Base-by-base conservation (phyloP, 106 monocot species). In the Platanthera guangdongensis region DNA sequence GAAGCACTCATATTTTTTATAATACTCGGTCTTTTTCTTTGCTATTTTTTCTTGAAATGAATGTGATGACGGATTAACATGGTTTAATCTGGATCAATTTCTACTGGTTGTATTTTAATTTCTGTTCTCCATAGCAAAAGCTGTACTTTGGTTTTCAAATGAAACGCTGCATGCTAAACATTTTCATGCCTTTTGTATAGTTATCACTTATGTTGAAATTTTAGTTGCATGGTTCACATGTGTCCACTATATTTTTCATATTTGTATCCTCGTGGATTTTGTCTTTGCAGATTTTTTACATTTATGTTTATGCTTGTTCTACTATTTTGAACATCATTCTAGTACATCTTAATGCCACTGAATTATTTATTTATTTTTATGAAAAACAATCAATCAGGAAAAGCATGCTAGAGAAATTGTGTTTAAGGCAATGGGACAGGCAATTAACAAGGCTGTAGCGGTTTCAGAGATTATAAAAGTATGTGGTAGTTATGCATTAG, bases 371-470 rank as follows among this genome's bases (percentile, higher is more conserved):
- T 15, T 48, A 15, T 48, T 70, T 15, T 47, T 14, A 47, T 65
- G 65, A 65, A 65, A 39, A 65, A 65, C 70, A 48, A 70, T 16
- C 51, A 50, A 50, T 11, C 51, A 72, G 72, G 72, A 72, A 72
- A 72, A 72, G 22, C 72, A 51, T 50, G 46, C 46, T 6, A 72
- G 72, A 72, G 72, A 72, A 72, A 72, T 72, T 51, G 72, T 72
- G 51, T 51, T 72, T 19, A 72, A 72, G 51, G 72, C 72, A 51
- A 72, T 72, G 72, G 72, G 72, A 21, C 72, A 72, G 51, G 72
- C 72, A 21, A 72, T 72, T 15, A 72, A 51, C 72, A 72, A 72
- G 46, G 51, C 72, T 72, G 72, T 72, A 50, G 72, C 72, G 18
- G 51, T 72, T 72, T 50, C 72, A 16, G 72, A 72, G 72, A 72